Conservation (phyloP, 176 grass and related monocot genomes). For the Phoenix dactylifera region DNA sequence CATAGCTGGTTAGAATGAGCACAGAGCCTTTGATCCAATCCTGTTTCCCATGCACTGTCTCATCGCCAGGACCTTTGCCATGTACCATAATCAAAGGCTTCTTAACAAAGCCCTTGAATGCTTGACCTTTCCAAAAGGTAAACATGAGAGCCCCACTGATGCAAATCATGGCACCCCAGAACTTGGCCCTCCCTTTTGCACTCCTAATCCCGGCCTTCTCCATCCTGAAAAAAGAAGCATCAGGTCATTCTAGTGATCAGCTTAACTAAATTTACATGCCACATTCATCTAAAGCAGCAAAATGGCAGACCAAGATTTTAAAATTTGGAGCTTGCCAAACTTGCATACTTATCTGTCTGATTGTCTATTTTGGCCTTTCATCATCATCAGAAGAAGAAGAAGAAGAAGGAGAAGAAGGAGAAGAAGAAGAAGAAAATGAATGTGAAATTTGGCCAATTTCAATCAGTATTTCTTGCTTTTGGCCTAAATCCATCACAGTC, state of each 20-base stretch:
- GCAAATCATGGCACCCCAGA: conserved; percentile 9
- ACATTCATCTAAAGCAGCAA: too few relatives aligned
- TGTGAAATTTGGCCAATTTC: too few relatives aligned
- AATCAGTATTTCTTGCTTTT: too few relatives aligned
- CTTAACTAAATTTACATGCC: too few relatives aligned
- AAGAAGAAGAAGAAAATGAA: too few relatives aligned
- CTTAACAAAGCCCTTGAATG: not conserved
- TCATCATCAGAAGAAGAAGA: too few relatives aligned
- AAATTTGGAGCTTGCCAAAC: too few relatives aligned
- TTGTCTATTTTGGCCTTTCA: too few relatives aligned
- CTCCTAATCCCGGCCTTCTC: conserved; percentile 11
- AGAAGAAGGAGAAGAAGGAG: too few relatives aligned
- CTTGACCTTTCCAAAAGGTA: conserved; percentile 20
- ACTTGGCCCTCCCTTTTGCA: conserved; percentile 3
- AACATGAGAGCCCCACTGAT: conserved; percentile 16
- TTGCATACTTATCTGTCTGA: too few relatives aligned
- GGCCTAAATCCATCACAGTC: not conserved
- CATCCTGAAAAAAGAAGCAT: conserved; percentile 8
- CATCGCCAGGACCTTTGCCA: not conserved
- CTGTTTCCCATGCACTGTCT: not conserved
- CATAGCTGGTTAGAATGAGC: conserved; percentile 12
- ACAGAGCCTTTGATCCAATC: conserved; percentile 21
- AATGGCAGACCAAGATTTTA: too few relatives aligned
- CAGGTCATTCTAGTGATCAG: too few relatives aligned
- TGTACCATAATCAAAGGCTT: conserved; percentile 6